Conservation (phyloP, 345 rosid species). For the Aurinia saxatilis region DNA sequence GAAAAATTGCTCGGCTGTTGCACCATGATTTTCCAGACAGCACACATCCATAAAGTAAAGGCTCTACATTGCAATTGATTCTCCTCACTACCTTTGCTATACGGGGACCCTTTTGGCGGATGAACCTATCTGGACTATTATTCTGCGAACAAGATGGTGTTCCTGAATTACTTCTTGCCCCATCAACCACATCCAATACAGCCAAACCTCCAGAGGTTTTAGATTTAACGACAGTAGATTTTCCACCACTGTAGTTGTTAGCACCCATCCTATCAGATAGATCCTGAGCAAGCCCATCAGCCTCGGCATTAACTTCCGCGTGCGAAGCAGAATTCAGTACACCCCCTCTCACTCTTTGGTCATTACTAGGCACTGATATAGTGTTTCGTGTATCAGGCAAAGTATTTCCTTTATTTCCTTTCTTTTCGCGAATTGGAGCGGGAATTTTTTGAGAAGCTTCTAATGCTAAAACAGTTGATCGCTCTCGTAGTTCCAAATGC, state of each 20-base stretch:
- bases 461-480: conserved; percentile 24
- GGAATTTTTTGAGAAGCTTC: conserved; percentile 16
- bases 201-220: conserved; percentile 40
- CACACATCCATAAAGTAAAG: conserved; percentile 67
- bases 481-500: conserved; percentile 12
- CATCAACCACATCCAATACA: conserved; percentile 33
- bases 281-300: conserved; percentile 29
- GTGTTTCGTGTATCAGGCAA: conserved; percentile 29
- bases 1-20: conserved; percentile 74
- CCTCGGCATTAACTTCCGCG: conserved; percentile 29
- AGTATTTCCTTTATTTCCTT: conserved; percentile 26
- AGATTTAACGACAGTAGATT: conserved; percentile 31
- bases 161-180: conserved; percentile 32
- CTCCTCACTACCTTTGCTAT: conserved; percentile 97
- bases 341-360: conserved; percentile 30
- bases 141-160: conserved; percentile 54
- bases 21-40: conserved; percentile 85
- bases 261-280: conserved; percentile 23
- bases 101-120: conserved; percentile 96
- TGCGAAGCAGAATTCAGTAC: conserved; percentile 22
- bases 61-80: conserved; percentile 90
- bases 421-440: conserved; percentile 22
- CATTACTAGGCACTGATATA: conserved; percentile 29
- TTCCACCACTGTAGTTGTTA: conserved; percentile 21
- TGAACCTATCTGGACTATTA: conserved; percentile 56